Percentiles rank a stretch among this genome's conserved stretches.
Evolutionary conservation across 345 rosid species (phyloP).

Genomic region (Barbarea vulgaris): DNA sequence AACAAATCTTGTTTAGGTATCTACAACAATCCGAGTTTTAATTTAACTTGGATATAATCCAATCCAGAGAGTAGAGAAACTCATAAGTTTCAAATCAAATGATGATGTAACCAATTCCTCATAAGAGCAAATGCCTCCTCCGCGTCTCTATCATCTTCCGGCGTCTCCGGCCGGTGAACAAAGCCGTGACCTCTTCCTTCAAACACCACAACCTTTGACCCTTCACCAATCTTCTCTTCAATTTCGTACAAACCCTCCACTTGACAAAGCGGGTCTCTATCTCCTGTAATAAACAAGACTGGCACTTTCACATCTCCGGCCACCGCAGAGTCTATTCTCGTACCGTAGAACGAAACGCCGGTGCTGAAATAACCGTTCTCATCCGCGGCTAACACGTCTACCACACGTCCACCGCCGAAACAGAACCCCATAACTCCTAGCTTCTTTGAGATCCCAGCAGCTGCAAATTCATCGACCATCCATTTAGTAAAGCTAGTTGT

Average conservation of each 20-base stretch:
- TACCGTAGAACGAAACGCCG: slow-evolving; percentile 85
- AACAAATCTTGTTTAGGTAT: background rate
- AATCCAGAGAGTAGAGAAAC: background rate
- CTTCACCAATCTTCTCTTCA: slow-evolving; percentile 51
- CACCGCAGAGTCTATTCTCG: slow-evolving; percentile 58
- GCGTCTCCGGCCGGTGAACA: slow-evolving; percentile 69
- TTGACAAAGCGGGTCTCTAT: slow-evolving; percentile 67
- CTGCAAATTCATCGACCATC: slow-evolving; percentile 76
- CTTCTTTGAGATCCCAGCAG: slow-evolving; percentile 84
- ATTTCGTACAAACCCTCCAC: slow-evolving; percentile 49
- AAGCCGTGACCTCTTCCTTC: slow-evolving; percentile 81
- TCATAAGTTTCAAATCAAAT: slow-evolving; percentile 32
- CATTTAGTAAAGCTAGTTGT: slow-evolving; percentile 56
- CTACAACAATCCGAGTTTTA: background rate
- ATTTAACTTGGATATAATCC: background rate
- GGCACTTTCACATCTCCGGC: slow-evolving; percentile 64
- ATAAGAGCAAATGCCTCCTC: slow-evolving; percentile 64
- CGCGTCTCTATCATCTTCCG: slow-evolving; percentile 79
- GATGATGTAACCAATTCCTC: slow-evolving; percentile 76
- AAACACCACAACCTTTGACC: slow-evolving; percentile 58
- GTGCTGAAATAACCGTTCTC: slow-evolving; percentile 51
- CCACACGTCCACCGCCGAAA: slow-evolving; percentile 76
- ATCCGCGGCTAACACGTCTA: slow-evolving; percentile 66
- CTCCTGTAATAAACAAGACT: slow-evolving; percentile 73
- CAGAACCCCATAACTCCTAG: slow-evolving; percentile 82